Base-by-base conservation (phyloP, 129 eudicot genomes). In the Flaveria linearis region DNA sequence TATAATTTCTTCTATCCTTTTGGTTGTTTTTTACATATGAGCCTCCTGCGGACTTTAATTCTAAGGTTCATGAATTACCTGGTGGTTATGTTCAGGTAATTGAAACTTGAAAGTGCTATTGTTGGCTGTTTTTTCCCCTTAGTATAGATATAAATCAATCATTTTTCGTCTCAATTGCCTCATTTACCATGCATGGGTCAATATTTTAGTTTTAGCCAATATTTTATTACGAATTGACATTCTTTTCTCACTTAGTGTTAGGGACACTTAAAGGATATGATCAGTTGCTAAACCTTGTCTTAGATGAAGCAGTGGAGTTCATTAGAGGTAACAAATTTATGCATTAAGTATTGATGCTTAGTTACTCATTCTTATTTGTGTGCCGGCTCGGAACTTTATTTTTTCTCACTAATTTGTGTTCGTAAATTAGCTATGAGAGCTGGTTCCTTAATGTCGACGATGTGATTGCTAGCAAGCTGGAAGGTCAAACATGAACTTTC, bases 251-350 rank as follows among this genome's bases (percentile, higher is more conserved):
- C 68, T 39, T 76, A 93, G 98, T 93, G 85, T 84, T 91, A 14
- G 98, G 97, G 63, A 93, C 97, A 11, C 85, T 93, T 49, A 93
- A 93, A 83, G 98, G 98, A 51, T 93, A 93, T 85, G 98, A 93
- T 71, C 98, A 93, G 75, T 74, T 93, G 86, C 82, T 90, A 76
- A 93, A 93, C 82, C 97, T 93, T 82, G 98, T 93, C 22, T 53
- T 93, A 86, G 98, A 90, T 82, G 97, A 93, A 90, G 98, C 97
- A 25, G 80, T 84, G 22, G 97, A 92, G 77, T 89, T 72, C 47
- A 87, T 92, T 33, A 86, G 84, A 75, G 81, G 85, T 81, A 75
- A 60, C 39, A 51, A 69, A 14, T 68, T 81, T 53, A 17, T 60
- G 7, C 33, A 30, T 20, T 22, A 14, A 9, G 15, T 39, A 39